Percentiles rank a stretch among this genome's conserved stretches.
These are phyloP conservation scores for Leishmania major DNA, from an alignment of 208 protist genomes.

Conservation along the genomic window DNA sequence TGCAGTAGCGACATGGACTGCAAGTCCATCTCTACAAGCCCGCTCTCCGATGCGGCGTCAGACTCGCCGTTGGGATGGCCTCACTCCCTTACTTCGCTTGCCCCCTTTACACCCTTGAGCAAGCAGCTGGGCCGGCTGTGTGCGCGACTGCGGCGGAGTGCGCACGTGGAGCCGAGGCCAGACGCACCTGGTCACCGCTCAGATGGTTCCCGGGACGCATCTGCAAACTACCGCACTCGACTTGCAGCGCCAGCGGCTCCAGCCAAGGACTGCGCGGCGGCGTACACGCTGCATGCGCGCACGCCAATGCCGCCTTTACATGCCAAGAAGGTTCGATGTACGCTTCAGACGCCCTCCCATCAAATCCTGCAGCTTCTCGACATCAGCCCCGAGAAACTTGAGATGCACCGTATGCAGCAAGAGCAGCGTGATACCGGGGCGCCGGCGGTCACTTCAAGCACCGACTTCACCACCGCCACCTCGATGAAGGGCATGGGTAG, in stretches of 20 bases:
- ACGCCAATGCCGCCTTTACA: slow-evolving; percentile 13
- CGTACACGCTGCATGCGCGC: slow-evolving; percentile 12
- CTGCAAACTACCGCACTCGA: not conserved
- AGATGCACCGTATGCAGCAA: slow-evolving; percentile 6
- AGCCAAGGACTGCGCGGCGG: not conserved
- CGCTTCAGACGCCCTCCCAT: not conserved
- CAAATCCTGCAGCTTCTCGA: slow-evolving; percentile 20
- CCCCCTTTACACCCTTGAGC: not conserved
- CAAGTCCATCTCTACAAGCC: not conserved
- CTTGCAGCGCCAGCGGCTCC: not conserved
- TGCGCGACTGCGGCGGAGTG: not conserved
- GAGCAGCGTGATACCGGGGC: not conserved
- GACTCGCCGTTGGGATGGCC: not conserved
- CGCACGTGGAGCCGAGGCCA: not conserved
- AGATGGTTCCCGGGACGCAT: not conserved
- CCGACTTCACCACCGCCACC: not conserved
- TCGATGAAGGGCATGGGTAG: not conserved
- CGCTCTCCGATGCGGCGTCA: not conserved
- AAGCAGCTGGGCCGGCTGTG: not conserved
- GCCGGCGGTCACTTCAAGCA: not conserved
- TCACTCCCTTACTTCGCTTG: not conserved
- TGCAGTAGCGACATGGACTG: not conserved
- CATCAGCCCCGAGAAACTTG: slow-evolving; percentile 9
- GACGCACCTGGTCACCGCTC: not conserved
- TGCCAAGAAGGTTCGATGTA: slow-evolving; percentile 11